Evolutionary conservation across 352 stramenopile genomes (phyloP).

Genomic region (Phytophthora rubi): DNA sequence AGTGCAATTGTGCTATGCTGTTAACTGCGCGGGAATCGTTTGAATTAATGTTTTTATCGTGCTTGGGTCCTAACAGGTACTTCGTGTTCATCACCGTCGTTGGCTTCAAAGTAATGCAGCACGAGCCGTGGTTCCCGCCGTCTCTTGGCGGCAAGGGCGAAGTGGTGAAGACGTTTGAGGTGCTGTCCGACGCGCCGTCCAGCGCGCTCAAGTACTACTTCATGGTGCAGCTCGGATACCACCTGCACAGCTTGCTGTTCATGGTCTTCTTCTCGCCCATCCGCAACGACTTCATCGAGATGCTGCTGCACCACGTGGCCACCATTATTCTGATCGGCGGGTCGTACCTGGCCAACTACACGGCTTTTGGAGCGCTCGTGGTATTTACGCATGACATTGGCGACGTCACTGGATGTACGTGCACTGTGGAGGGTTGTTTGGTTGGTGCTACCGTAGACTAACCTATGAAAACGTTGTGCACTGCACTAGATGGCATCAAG

Average conservation of each 20-base stretch:
- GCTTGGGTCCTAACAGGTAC: conserved; percentile 41
- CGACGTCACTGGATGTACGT: conserved; percentile 61
- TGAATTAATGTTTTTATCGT: conserved; percentile 6
- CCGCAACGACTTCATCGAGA: conserved; percentile 67
- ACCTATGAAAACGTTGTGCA: conserved; percentile 8
- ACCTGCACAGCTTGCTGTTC: conserved; percentile 59
- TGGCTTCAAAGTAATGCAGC: conserved; percentile 48
- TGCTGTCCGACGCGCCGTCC: conserved; percentile 42
- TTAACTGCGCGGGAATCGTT: not conserved
- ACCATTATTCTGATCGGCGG: conserved; percentile 63
- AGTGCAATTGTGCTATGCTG: conserved; percentile 19
- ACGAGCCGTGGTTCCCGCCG: conserved; percentile 54
- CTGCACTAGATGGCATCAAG: conserved; percentile 65
- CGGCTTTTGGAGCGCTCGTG: conserved; percentile 47
- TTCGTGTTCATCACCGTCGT: conserved; percentile 55
- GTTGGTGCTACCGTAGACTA: conserved; percentile 9
- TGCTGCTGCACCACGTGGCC: conserved; percentile 60
- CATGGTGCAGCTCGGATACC: conserved; percentile 64
- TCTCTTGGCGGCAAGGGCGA: conserved; percentile 46
- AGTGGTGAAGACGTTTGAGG: conserved; percentile 39
- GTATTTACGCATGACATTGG: conserved; percentile 63
- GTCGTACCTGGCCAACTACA: conserved; percentile 58
- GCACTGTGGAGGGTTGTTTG: not conserved
- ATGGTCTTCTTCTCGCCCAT: conserved; percentile 65
- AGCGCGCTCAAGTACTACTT: conserved; percentile 52